Percentiles rank a stretch among this genome's conserved stretches.
These are phyloP conservation scores for Saccharum spontaneum DNA, from an alignment of 176 grass and related monocot species.

Conservation along the genomic window DNA sequence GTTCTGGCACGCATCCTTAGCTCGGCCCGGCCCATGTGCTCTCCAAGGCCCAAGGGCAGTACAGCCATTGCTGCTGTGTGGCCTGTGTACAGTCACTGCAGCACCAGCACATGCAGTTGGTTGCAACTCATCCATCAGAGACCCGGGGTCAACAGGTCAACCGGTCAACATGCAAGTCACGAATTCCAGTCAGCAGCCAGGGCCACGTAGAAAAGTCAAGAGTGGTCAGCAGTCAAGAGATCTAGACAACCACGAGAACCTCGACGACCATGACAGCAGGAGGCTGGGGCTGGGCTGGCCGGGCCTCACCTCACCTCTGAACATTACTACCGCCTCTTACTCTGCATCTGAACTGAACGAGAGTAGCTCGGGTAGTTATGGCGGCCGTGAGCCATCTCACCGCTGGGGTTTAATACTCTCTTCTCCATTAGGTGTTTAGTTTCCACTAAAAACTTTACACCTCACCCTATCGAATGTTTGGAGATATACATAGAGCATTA, in stretches of 20 bases:
- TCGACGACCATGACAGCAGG: background rate
- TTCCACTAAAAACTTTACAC: too few species aligned
- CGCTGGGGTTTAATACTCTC: background rate
- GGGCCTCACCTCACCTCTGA: background rate
- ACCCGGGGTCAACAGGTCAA: background rate
- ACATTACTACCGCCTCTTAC: background rate
- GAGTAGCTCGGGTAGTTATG: background rate
- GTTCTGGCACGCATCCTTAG: too few species aligned
- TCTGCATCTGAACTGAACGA: background rate
- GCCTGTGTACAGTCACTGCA: background rate
- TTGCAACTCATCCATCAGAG: too few species aligned
- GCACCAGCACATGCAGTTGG: background rate
- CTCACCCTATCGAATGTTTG: too few species aligned
- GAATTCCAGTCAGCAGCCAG: background rate
- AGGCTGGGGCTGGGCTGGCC: background rate
- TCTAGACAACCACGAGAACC: background rate
- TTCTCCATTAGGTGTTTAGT: background rate
- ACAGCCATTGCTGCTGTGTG: too few species aligned
- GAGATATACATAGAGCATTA: too few species aligned
- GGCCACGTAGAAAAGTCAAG: background rate
- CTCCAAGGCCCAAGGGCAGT: too few species aligned
- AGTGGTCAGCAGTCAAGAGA: background rate
- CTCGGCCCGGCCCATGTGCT: too few species aligned
- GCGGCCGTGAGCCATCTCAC: background rate
- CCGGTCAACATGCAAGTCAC: background rate